phyloP scores from a whole-genome alignment of 441 rosid genomes.

The Euphorbia celastroides region DNA sequence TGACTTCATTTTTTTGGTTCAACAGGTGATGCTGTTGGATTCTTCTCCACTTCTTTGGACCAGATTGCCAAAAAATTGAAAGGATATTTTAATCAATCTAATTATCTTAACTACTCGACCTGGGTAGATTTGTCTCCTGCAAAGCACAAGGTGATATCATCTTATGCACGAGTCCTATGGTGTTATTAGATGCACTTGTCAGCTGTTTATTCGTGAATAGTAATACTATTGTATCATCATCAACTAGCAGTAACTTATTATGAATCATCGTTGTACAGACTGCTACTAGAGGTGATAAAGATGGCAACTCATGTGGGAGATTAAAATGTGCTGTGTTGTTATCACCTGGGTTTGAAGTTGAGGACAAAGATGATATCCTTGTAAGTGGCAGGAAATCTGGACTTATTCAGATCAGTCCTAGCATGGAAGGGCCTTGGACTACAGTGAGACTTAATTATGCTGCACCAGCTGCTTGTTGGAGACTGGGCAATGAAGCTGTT shows the following conservation, averaged over 20 bases:
- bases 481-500: slow-evolving; percentile 86
- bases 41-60: slow-evolving; percentile 66
- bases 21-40: slow-evolving; percentile 77
- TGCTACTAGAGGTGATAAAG: slow-evolving; percentile 32
- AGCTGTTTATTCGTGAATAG: background rate
- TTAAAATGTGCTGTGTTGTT: slow-evolving; percentile 69
- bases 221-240: background rate
- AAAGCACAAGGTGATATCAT: slow-evolving; percentile 41
- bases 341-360: slow-evolving; percentile 49
- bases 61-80: slow-evolving; percentile 50
- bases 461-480: slow-evolving; percentile 97
- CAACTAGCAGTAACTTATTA: slow-evolving; percentile 9
- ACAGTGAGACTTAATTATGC: slow-evolving; percentile 91
- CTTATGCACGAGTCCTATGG: background rate
- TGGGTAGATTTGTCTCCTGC: slow-evolving; percentile 68
- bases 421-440: slow-evolving; percentile 95
- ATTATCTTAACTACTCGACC: slow-evolving; percentile 45
- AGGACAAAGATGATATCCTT: slow-evolving; percentile 33
- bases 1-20: slow-evolving; percentile 18
- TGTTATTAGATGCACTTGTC: slow-evolving; percentile 1
- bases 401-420: slow-evolving; percentile 92
- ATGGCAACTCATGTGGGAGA: slow-evolving; percentile 44
- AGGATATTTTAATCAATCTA: slow-evolving; percentile 36
- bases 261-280: slow-evolving; percentile 41
- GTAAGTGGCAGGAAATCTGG: slow-evolving; percentile 53